These are phyloP conservation scores for Picea sitchensis DNA, from an alignment of 75 land plant genomes.

Conservation along the genomic window DNA sequence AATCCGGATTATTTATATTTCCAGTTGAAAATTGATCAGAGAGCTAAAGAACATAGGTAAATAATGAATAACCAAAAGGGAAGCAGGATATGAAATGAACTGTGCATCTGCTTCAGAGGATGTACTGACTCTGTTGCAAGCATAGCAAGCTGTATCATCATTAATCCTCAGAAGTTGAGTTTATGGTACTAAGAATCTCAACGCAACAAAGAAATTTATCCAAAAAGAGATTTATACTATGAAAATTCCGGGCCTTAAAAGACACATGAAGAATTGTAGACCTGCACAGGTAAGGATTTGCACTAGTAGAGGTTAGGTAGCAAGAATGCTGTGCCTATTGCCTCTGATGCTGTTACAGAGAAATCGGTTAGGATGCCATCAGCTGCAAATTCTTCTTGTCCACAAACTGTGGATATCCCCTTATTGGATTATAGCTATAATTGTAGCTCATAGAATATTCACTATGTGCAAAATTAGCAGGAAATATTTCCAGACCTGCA, in stretches of 20 bases:
- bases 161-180: not conserved
- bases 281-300: too few species aligned
- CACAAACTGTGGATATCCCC: conserved; percentile 57
- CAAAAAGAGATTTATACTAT: not conserved
- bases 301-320: too few species aligned
- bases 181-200: not conserved
- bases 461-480: conserved; percentile 66
- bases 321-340: conserved; percentile 45
- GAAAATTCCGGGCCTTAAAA: too few species aligned
- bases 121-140: not conserved
- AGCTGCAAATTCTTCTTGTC: conserved; percentile 57
- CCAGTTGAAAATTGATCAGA: not conserved
- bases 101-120: not conserved
- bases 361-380: conserved; percentile 86
- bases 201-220: not conserved
- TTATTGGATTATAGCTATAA: conserved; percentile 77
- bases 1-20: not conserved
- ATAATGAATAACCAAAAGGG: not conserved
- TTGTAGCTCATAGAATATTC: conserved; percentile 42
- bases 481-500: conserved; percentile 60
- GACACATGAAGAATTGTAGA: too few species aligned
- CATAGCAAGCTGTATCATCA: conserved; percentile 2
- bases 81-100: not conserved
- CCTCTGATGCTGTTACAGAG: conserved; percentile 73
- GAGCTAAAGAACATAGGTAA: not conserved